These are phyloP conservation scores for Saccharomyces paradoxus DNA, from an alignment of 805 yeast species.

Conservation along the genomic window DNA sequence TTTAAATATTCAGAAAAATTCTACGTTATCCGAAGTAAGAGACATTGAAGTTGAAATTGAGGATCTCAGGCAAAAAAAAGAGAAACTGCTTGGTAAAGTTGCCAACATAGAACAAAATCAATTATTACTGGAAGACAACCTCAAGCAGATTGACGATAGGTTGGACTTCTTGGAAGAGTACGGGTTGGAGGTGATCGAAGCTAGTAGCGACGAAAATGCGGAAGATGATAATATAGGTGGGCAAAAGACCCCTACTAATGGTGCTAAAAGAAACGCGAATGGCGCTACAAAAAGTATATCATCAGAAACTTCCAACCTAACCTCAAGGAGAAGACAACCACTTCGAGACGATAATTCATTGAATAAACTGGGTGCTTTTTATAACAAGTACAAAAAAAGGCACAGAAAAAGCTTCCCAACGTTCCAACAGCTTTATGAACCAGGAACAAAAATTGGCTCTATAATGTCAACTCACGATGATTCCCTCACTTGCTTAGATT, in stretches of 20 bases:
- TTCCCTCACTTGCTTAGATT: conserved; percentile 50
- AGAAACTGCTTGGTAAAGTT: conserved; percentile 48
- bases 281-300: neutral
- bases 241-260: neutral
- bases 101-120: conserved; percentile 56
- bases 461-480: conserved; percentile 45
- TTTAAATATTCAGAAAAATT: conserved; percentile 53
- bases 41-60: conserved; percentile 55
- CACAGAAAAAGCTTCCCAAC: conserved; percentile 50
- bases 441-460: conserved; percentile 47
- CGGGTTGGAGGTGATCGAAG: conserved; percentile 28
- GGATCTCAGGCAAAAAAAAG: conserved; percentile 43
- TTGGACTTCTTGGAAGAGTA: conserved; percentile 37
- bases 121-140: conserved; percentile 42
- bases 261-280: neutral
- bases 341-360: neutral
- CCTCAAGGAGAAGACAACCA: conserved; percentile 4
- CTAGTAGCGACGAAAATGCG: conserved; percentile 4
- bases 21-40: conserved; percentile 54
- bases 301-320: conserved; percentile 2
- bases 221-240: conserved; percentile 6
- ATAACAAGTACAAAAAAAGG: conserved; percentile 34
- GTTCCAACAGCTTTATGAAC: conserved; percentile 52
- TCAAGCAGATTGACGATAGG: conserved; percentile 38
- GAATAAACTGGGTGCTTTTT: conserved; percentile 30